Conservation (phyloP, 1,139 yeast genomes). For the Casaregolazyma lundiana region DNA sequence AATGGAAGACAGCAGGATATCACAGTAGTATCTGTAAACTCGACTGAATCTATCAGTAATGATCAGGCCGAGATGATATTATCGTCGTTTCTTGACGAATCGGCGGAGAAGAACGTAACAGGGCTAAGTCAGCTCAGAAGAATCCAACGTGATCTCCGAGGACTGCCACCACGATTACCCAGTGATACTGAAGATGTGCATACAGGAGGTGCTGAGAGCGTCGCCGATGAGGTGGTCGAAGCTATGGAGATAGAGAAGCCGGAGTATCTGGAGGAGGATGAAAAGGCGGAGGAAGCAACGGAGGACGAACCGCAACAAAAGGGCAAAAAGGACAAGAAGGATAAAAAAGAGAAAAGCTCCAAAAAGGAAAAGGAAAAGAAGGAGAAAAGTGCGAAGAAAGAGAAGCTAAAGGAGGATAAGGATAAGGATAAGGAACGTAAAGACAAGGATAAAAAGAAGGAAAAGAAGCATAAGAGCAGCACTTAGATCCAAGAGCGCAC, state of each 20-base stretch:
- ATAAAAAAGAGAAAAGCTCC: not conserved
- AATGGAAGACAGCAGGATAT: constrained; percentile 20
- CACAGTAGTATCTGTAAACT: constrained; percentile 28
- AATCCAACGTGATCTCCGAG: constrained; percentile 66
- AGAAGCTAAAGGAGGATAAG: constrained; percentile 6
- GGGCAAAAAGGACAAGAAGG: not conserved
- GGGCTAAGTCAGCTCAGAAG: constrained; percentile 58
- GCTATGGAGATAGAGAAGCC: constrained; percentile 1
- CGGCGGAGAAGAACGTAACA: constrained; percentile 20
- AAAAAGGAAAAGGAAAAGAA: constrained; percentile 1
- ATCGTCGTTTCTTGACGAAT: constrained; percentile 14
- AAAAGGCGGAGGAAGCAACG: constrained; percentile 3
- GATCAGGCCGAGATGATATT: constrained; percentile 32
- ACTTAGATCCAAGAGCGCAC: too few species aligned
- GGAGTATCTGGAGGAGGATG: not conserved
- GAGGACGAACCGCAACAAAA: not conserved
- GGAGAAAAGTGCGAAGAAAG: constrained; percentile 2
- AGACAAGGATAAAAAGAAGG: not conserved
- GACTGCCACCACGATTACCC: constrained; percentile 52
- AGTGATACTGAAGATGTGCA: constrained; percentile 4
- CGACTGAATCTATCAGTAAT: constrained; percentile 27
- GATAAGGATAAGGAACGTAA: not conserved
- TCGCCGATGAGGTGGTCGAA: not conserved
- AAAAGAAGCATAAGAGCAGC: not conserved
- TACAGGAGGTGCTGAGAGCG: not conserved